A percentile compares a stretch with the other conserved stretches of the same genome.
phyloP scores from a whole-genome alignment of 257 asterid genomes.

The Vinca minor region DNA sequence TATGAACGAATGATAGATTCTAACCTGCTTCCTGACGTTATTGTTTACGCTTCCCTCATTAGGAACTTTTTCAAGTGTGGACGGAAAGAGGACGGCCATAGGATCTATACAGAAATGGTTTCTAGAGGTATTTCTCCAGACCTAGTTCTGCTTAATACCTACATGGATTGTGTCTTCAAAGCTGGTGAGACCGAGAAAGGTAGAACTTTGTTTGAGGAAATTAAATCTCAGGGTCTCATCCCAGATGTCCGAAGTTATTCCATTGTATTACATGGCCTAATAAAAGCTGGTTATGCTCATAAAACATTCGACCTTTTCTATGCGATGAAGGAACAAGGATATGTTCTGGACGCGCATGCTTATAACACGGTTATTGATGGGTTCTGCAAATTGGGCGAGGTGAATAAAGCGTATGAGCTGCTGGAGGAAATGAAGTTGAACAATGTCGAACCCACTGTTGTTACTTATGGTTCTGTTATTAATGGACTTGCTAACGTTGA shows the following conservation, averaged over 20 bases:
- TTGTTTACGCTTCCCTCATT: conserved; percentile 70
- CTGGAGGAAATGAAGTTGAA: conserved; percentile 79
- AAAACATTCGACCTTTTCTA: conserved; percentile 64
- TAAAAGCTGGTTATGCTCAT: conserved; percentile 74
- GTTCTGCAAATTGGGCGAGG: conserved; percentile 75
- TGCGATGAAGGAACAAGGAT: conserved; percentile 71
- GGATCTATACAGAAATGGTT: conserved; percentile 69
- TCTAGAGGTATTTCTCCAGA: conserved; percentile 48
- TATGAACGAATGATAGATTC: conserved; percentile 63
- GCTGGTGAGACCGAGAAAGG: conserved; percentile 72
- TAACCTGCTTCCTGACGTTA: conserved; percentile 39
- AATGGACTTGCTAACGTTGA: conserved; percentile 85
- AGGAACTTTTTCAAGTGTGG: conserved; percentile 59
- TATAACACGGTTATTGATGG: conserved; percentile 78
- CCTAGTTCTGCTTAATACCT: conserved; percentile 63
- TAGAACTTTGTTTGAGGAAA: conserved; percentile 60
- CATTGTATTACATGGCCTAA: conserved; percentile 64
- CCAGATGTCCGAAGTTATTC: conserved; percentile 81
- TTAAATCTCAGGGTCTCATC: conserved; percentile 40
- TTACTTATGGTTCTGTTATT: conserved; percentile 73
- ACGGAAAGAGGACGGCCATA: conserved; percentile 69
- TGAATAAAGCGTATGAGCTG: conserved; percentile 78
- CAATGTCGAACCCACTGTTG: conserved; percentile 60
- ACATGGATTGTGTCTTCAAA: conserved; percentile 76
- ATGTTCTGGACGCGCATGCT: conserved; percentile 61